Base-by-base conservation (phyloP, 139 green algal genomes). In the Chlorella sp. region DNA sequence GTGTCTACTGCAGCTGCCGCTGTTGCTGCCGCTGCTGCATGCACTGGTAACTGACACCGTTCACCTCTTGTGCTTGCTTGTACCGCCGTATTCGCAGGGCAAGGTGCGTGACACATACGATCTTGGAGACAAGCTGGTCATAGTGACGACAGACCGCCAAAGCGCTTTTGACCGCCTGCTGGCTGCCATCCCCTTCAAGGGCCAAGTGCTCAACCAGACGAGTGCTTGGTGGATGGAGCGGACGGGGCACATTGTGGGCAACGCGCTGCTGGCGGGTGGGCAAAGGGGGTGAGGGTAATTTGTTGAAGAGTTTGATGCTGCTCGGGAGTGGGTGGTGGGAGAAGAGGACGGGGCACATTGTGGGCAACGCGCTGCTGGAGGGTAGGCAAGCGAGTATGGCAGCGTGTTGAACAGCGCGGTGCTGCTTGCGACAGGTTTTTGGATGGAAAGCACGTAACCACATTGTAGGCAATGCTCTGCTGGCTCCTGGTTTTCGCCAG, bases 91-190 rank as follows among this genome's bases (percentile, higher is more conserved):
- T 9, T 18, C 14, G 14, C 93, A 98, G 95, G 97, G 97, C 87
- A 99, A 99, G 92, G 98, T 99, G n/a, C 94, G 98, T 1, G 98
- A 99, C 93, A 98, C 95, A 9, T 99, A 99, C 90, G 95, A 98
- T 79, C 82, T 97, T 34, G 98, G 93, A 0, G 97, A 99, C 90
- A 93, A 94, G 73, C 84, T 99, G 22, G 90, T 99, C 18, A 96
- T 99, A 36, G 95, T 99, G 15, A 99, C 98, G 19, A 99, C 98
- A 0, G 98, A 99, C 94, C 90, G 98, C 0, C 98, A 99, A 92
- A 96, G 86, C 81, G 98, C 98, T 7, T 99, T 99, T 94, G 98
- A 99, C 95, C 93, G 98, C 0, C 85, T 98, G 40, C 95, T 99
- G 81, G 96, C 97, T 0, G 95, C 95, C 32, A 93, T 99, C 36